Evolutionary conservation across 345 rosid species (phyloP).

Genomic region (Syzygium grande): DNA sequence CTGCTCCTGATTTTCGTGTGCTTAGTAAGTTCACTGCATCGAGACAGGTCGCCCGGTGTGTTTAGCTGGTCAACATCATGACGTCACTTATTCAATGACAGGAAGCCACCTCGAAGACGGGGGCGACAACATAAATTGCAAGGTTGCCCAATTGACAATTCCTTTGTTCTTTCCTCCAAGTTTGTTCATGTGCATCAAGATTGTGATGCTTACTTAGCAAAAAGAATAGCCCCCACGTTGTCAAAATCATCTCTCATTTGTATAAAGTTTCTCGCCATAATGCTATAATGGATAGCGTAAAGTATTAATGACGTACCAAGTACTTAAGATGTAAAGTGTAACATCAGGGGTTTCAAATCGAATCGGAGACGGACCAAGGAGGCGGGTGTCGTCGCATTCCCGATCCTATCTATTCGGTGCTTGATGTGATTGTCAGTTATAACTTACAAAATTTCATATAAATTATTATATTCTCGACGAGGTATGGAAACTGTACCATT

Average conservation of each 20-base stretch:
- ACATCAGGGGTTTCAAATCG: not conserved
- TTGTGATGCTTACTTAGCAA: not conserved
- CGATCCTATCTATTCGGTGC: not conserved
- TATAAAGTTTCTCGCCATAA: not conserved
- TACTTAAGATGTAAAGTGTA: fast-evolving
- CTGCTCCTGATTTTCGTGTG: not conserved
- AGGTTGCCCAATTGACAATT: not conserved
- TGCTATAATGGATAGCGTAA: not conserved
- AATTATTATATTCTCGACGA: not conserved
- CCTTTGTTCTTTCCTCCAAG: not conserved
- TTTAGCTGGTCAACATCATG: not conserved
- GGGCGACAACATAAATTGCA: not conserved
- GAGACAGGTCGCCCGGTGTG: not conserved
- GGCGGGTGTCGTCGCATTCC: too few relatives aligned
- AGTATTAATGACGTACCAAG: not conserved
- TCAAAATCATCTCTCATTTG: not conserved
- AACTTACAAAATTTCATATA: fast-evolving
- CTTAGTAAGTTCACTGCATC: not conserved
- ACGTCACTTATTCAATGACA: not conserved
- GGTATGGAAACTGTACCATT: not conserved
- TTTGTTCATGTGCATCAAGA: not conserved
- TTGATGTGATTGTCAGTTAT: fast-evolving
- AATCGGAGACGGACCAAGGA: not conserved
- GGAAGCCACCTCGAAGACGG: not conserved
- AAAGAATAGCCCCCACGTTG: not conserved